Percentiles rank a stretch among this genome's conserved stretches.
Conservation (phyloP, 2,329 filamentous ascomycete species). For the Thielaviopsis euricoi region DNA sequence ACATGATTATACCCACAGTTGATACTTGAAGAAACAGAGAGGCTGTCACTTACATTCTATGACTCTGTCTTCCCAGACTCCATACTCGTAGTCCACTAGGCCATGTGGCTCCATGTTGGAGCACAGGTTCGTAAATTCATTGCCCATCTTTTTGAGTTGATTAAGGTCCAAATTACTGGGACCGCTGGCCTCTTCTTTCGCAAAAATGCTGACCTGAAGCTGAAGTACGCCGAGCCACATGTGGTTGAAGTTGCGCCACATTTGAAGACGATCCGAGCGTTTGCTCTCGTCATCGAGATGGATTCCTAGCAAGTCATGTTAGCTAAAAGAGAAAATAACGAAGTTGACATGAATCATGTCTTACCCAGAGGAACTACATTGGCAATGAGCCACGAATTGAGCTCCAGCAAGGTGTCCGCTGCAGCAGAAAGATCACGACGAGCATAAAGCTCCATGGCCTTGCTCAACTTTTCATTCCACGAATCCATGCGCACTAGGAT, state of each 20-base stretch:
- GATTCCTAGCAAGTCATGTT: conserved; percentile 6
- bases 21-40: conserved; percentile 7
- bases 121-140: conserved; percentile 66
- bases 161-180: conserved; percentile 36
- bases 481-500: background rate
- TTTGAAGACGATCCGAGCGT: conserved; percentile 48
- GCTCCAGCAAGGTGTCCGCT: background rate
- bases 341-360: background rate
- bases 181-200: background rate
- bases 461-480: background rate
- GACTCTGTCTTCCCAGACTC: conserved; percentile 89
- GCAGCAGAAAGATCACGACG: background rate
- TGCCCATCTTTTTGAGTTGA: conserved; percentile 61
- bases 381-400: background rate
- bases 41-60: conserved; percentile 48
- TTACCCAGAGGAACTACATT: conserved; percentile 3
- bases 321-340: background rate
- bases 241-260: conserved; percentile 92
- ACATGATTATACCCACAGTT: background rate
- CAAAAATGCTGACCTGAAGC: conserved; percentile 63
- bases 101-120: conserved; percentile 79
- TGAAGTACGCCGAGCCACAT: conserved; percentile 77
- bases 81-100: conserved; percentile 94
- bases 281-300: conserved; percentile 11
- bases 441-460: background rate